Evolutionary conservation across 257 asterid genomes (phyloP), one percentile per base, ranked within the genome.

Genomic region (Catharanthus roseus): DNA sequence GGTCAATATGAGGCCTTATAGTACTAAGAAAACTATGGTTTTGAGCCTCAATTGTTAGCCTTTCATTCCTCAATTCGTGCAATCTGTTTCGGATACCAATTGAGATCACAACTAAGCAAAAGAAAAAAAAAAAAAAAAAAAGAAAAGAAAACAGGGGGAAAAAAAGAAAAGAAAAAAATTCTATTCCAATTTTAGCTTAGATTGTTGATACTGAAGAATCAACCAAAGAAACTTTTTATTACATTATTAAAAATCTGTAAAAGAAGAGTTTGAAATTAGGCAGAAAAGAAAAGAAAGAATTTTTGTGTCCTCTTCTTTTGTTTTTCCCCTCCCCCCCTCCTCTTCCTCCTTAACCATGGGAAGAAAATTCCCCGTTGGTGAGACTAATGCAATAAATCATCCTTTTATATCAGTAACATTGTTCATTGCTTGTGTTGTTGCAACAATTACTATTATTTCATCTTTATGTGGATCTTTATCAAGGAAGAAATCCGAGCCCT

Each of bases 381-480:
- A 74, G 60, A 15, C 33, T 50, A 77, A 38, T 49, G 75, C 49
- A 23, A 64, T 47, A 51, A 78, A 71, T 50, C 77, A 77, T 75
- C 78, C 69, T 38, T 61, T 74, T 19, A 19, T 78, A 49, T 68
- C 77, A 16, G 26, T 74, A 19, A 75, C 74, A 26, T 70, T 82
- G 23, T 58, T 76, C 31, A 41, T 88, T 45, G 69, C 80, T 44
- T 82, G 79, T 31, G 62, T 77, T 61, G 74, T 76, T 53, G 77
- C 82, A 54, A 65, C 79, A 31, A 24, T 81, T 26, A 72, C 73
- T 53, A 73, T 85, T 68, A 85, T 84, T 82, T 79, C 92, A 58
- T 82, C 85, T 69, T 75, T 88, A 5, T 88, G 93, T 75, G 95
- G 96, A 42, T 75, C 80, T 36, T 49, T 86, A 28, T 74, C 67